Conservation (phyloP, 129 eudicot species). For the Helianthus tuberosus region DNA sequence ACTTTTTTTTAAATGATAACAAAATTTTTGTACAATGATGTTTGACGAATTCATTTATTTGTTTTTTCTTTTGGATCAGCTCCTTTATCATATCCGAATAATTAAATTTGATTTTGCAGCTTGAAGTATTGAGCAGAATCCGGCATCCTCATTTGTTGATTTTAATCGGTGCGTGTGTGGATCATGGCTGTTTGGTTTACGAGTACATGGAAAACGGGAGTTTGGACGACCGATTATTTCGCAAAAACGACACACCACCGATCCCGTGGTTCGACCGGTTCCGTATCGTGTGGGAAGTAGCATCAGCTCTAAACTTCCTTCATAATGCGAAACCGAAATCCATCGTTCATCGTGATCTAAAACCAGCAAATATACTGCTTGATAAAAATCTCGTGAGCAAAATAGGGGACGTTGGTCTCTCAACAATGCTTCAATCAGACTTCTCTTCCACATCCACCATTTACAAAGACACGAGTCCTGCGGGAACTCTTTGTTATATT, state of each 20-base stretch:
- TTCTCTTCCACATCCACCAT: constrained; percentile 38
- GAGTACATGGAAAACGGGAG: constrained; percentile 98
- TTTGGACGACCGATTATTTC: constrained; percentile 68
- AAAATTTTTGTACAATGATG: too few species aligned
- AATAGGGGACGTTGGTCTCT: constrained; percentile 91
- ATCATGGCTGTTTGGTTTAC: constrained; percentile 75
- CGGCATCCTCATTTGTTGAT: constrained; percentile 89
- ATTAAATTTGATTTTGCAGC: constrained; percentile 44
- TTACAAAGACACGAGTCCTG: constrained; percentile 68
- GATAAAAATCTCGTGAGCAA: constrained; percentile 83
- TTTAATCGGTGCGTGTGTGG: constrained; percentile 89
- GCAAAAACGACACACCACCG: constrained; percentile 54
- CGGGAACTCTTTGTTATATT: constrained; percentile 85
- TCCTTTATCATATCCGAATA: too few species aligned
- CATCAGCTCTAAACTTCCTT: constrained; percentile 81
- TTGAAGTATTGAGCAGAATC: constrained; percentile 79
- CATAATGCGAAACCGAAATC: constrained; percentile 76
- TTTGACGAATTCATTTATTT: too few species aligned
- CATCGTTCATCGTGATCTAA: constrained; percentile 85
- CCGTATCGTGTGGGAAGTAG: constrained; percentile 87
- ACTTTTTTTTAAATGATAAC: too few species aligned
- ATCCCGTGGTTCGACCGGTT: constrained; percentile 72
- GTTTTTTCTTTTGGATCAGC: too few species aligned
- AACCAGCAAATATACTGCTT: constrained; percentile 91
- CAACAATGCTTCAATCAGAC: constrained; percentile 59